phyloP scores from a whole-genome alignment of 225 moss, liverwort and hornwort species.

The Marchantia polymorpha region DNA sequence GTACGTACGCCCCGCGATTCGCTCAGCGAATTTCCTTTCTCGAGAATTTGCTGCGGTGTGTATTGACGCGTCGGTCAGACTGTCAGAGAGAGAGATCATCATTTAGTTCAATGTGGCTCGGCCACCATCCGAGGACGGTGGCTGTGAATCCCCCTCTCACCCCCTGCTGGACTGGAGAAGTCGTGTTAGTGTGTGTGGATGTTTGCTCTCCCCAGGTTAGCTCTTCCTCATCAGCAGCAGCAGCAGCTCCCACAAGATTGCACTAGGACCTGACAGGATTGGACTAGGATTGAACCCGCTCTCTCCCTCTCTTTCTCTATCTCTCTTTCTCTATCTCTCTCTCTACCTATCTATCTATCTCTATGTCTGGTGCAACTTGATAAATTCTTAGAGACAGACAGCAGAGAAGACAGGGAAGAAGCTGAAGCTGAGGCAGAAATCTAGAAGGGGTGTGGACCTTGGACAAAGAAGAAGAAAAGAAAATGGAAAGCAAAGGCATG shows the following conservation, averaged over 20 bases:
- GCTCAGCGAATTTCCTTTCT: not conserved
- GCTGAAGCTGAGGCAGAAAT: not conserved
- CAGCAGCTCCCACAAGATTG: not conserved
- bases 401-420: not conserved
- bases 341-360: not conserved
- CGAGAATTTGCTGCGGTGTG: not conserved
- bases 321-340: not conserved
- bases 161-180: not conserved
- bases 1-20: slow-evolving; percentile 32
- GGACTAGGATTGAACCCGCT: not conserved
- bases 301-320: not conserved
- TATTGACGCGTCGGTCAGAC: too few species aligned
- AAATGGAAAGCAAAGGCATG: too few species aligned
- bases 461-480: too few species aligned
- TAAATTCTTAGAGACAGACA: not conserved
- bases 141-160: not conserved
- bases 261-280: not conserved
- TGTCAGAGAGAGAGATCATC: too few species aligned
- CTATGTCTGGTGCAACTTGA: not conserved
- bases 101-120: too few species aligned
- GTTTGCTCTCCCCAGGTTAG: not conserved
- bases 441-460: not conserved
- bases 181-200: not conserved
- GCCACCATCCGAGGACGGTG: not conserved
- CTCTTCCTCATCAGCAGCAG: not conserved